A percentile compares a stretch with the other conserved stretches of the same genome.
phyloP scores from a whole-genome alignment of 2,329 filamentous ascomycete genomes.

The Apiospora sp. region DNA sequence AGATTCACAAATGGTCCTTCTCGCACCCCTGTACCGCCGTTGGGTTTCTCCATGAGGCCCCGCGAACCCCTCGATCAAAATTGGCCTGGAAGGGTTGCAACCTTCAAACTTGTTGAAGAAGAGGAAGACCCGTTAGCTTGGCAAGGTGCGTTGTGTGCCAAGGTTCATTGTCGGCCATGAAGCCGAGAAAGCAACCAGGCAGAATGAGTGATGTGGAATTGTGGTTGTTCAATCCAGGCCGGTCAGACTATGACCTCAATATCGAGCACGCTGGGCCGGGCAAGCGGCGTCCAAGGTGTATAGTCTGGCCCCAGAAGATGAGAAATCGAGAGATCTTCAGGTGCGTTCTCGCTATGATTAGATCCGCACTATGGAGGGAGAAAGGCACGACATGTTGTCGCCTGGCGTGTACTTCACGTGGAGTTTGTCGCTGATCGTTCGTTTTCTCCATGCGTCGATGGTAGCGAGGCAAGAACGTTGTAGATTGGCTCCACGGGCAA shows the following conservation, averaged over 20 bases:
- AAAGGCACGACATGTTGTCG: slow-evolving; percentile 8
- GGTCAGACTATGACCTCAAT: not conserved
- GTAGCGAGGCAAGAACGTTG: not conserved
- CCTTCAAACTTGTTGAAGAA: slow-evolving; percentile 11
- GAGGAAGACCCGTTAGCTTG: slow-evolving; percentile 16
- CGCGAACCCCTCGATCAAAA: slow-evolving; percentile 18
- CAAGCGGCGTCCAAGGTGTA: not conserved
- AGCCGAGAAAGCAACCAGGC: slow-evolving; percentile 21
- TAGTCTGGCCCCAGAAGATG: not conserved
- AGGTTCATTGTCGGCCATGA: slow-evolving; percentile 12
- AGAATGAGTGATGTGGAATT: slow-evolving; percentile 7
- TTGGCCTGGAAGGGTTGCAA: slow-evolving; percentile 11
- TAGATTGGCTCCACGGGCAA: not conserved
- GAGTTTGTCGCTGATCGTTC: no score
- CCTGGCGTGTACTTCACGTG: not conserved
- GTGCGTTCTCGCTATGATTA: slow-evolving; percentile 1
- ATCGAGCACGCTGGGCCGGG: not conserved
- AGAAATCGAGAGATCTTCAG: not conserved
- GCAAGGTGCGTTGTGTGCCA: slow-evolving; percentile 1
- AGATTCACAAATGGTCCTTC: not conserved
- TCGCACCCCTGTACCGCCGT: slow-evolving; percentile 11
- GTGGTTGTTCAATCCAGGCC: not conserved
- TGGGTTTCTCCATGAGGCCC: slow-evolving; percentile 1
- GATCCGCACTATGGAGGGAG: not conserved
- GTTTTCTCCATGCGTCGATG: not conserved